Base-by-base conservation (phyloP, 1,139 yeast genomes). In the Suhomyces maxii region DNA sequence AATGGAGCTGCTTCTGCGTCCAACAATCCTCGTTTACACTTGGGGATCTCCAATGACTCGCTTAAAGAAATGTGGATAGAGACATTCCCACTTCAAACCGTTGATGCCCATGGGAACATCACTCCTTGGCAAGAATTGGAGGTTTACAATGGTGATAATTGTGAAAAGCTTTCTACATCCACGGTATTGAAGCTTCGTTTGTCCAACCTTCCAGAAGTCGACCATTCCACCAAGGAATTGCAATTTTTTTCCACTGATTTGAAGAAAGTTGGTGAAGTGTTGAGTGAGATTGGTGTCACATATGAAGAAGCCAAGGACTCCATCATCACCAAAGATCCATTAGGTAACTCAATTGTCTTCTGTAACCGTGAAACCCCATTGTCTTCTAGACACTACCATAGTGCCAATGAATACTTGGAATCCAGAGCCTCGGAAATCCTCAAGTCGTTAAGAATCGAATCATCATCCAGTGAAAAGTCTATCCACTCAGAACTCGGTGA, bases 31-130 rank as follows among this genome's bases (percentile, higher is more conserved):
- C 63, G 58, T 48, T 58, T 61, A 34, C 71, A 66, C 40, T 55
- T 67, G 40, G 91, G 91, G 4, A 71, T 86, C 37, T 79, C 89
- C 18, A 73, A 72, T 49, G 88, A 84, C 53, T 84, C 90, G 0
- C 58, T 83, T 44, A 76, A 74, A 53, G 95, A 86, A 64, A 66
- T 80, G 37, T 86, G 95, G 93, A 61, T 86, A 40, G 87, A 85
- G 58, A 70, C 83, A 25, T 84, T 83, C 63, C 88, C 88, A 25
- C 68, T 84, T 40, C 79, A 81, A 44, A 77, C 77, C 54, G 48
- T 68, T 25, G 80, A 77, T 54, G 61, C 58, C 18, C 59, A 68
- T 39, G 84, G 83, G 1, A 65, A 69, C 56, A 61, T 80, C 50
- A 68, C 74, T 37, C 89, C 89, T 12, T 71, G 81, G 67, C 86